phyloP scores from a whole-genome alignment of 805 yeast species.

The Candida ortonii region DNA sequence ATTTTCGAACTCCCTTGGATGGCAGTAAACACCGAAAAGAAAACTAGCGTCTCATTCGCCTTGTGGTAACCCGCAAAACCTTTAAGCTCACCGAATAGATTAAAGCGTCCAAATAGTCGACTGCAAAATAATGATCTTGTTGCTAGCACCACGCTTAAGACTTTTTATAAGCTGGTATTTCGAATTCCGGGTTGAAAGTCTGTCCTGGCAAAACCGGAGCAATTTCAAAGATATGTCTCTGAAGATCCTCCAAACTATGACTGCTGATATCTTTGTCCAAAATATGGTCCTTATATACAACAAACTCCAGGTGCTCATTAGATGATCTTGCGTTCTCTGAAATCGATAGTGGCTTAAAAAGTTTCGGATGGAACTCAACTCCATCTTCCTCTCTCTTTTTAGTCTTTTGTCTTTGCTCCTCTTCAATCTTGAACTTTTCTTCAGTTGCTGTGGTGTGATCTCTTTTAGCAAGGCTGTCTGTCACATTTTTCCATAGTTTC shows the following conservation, averaged over 20 bases:
- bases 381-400: constrained; percentile 75
- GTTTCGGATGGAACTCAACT: constrained; percentile 73
- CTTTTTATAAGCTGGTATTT: constrained; percentile 66
- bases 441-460: constrained; percentile 84
- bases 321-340: constrained; percentile 29
- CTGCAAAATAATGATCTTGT: neutral
- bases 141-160: constrained; percentile 13
- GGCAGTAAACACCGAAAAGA: no score
- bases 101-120: neutral
- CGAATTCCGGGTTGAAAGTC: constrained; percentile 57
- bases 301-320: constrained; percentile 55
- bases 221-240: constrained; percentile 54
- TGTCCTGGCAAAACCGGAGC: constrained; percentile 88
- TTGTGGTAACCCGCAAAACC: no score
- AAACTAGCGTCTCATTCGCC: no score
- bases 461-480: constrained; percentile 73
- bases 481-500: constrained; percentile 77
- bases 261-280: constrained; percentile 46
- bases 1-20: no score
- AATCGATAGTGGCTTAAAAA: constrained; percentile 53
- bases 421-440: constrained; percentile 84
- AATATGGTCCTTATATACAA: constrained; percentile 51
- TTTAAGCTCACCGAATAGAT: no score
- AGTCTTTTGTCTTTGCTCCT: constrained; percentile 74
- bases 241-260: constrained; percentile 46